Conservation (phyloP, 176 grass and related monocot genomes). For the Musa troglodytarum region DNA sequence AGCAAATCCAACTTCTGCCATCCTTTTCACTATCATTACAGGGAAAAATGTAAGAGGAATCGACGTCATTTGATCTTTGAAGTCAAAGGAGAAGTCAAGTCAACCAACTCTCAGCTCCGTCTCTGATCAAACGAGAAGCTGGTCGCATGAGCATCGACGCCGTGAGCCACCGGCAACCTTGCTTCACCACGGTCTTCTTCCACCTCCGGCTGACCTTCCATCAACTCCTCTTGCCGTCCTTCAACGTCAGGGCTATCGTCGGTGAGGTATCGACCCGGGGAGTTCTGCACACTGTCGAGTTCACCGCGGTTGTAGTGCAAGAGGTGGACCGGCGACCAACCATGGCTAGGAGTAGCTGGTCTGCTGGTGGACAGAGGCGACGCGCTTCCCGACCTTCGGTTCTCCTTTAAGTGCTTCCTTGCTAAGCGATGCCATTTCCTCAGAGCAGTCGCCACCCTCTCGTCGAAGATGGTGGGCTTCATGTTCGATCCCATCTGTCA, state of each 20-base stretch:
- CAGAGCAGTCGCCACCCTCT: conserved; percentile 8
- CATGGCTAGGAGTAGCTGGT: neutral
- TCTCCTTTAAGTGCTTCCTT: conserved; percentile 15
- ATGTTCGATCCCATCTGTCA: conserved; percentile 9
- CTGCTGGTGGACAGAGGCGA: conserved; percentile 11
- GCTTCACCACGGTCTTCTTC: no score
- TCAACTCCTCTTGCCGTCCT: neutral
- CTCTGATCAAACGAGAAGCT: no score
- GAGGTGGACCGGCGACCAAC: conserved; percentile 16
- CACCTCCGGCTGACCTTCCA: no score
- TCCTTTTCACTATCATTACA: no score
- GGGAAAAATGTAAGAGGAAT: no score
- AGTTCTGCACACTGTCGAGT: neutral
- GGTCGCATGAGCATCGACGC: no score
- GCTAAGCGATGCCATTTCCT: conserved; percentile 8
- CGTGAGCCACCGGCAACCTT: no score
- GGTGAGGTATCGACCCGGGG: neutral
- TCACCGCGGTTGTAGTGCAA: conserved; percentile 4
- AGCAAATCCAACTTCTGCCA: no score
- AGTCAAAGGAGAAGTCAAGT: no score
- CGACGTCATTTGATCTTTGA: no score
- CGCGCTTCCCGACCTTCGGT: neutral
- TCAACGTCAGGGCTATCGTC: no score
- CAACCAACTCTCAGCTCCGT: no score
- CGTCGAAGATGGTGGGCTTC: conserved; percentile 17